Conservation (phyloP, 768 basidiomycete species). For the Mycena maculata region DNA sequence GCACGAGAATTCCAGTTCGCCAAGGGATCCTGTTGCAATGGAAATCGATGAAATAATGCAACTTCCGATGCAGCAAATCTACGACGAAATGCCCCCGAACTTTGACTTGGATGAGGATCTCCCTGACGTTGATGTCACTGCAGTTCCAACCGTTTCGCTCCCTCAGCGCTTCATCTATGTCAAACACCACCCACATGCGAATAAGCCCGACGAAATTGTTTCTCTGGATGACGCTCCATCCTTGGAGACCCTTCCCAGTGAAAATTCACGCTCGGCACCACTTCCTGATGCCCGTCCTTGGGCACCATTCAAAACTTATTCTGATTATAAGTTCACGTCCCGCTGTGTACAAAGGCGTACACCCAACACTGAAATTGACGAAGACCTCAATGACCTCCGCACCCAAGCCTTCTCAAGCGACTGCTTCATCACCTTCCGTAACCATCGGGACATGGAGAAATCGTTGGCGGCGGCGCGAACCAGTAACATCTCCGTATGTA, state of each 20-base stretch:
- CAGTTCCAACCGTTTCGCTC: neutral
- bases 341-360: constrained; percentile 9
- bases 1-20: neutral
- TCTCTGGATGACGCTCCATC: neutral
- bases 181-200: constrained; percentile 21
- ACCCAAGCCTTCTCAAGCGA: neutral
- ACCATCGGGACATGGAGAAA: constrained; percentile 22
- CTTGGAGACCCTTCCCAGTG: no score
- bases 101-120: neutral
- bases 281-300: constrained; percentile 13
- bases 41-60: constrained; percentile 13
- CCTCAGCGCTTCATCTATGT: constrained; percentile 23
- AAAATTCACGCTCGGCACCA: neutral
- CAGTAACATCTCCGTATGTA: constrained; percentile 19
- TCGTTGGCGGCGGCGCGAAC: constrained; percentile 21
- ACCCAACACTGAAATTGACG: constrained; percentile 21
- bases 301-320: constrained; percentile 14
- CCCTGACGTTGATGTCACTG: neutral
- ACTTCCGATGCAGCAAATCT: constrained; percentile 13
- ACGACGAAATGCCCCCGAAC: neutral
- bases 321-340: constrained; percentile 18
- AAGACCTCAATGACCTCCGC: constrained; percentile 10
- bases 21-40: neutral
- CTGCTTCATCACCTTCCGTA: constrained; percentile 8
- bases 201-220: constrained; percentile 20